Evolutionary conservation across 768 basidiomycete species (phyloP), one percentile per base, ranked within the genome.

Genomic region (Suillus weaverae): DNA sequence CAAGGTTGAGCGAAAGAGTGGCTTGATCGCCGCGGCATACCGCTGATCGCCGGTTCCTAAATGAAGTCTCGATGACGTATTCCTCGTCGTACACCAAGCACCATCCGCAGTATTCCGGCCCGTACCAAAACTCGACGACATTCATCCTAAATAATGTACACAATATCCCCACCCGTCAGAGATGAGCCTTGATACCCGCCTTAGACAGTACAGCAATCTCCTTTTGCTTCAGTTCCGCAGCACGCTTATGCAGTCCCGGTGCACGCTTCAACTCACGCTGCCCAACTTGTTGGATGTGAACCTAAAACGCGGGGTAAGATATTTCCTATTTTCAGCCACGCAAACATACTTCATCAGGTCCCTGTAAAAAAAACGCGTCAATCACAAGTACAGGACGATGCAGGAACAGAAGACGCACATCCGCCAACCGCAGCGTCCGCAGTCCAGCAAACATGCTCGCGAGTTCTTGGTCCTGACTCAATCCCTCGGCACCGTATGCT

Each of bases 271-370:
- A 81, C 78, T 98, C 97, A 53, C 89, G 82, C 72, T 90, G 90
- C 10, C 96, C 97, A 51, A 99, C 91, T 78, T 99, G 96, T 75
- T 96, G 94, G 60, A 97, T 90, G 78, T 99, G 96, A 3, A 97
- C 94, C 85, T 93, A 77, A 77, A 67, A 22, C 66, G 60, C 50
- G 36, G 70, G 62, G 41, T 39, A 53, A n/a, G 62, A 30, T 5
- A 8, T 39, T 32, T 6, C 60, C 66, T 48, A 64, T 54, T 26
- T 43, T 22, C 35, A 39, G 36, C 8, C 13, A 32, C 62, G 11
- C 50, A 53, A 62, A 77, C 84, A 67, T 67, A 89, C 90, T 71
- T 89, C 92, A 72, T 93, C 91, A 48, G 92, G 91, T 20, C 92
- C 92, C 90, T 91, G 69, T 30, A 62, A 54, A 66, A 33, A 33